Evolutionary conservation across 768 basidiomycete genomes (phyloP).

Genomic region (Hypsizygus marmoreus): DNA sequence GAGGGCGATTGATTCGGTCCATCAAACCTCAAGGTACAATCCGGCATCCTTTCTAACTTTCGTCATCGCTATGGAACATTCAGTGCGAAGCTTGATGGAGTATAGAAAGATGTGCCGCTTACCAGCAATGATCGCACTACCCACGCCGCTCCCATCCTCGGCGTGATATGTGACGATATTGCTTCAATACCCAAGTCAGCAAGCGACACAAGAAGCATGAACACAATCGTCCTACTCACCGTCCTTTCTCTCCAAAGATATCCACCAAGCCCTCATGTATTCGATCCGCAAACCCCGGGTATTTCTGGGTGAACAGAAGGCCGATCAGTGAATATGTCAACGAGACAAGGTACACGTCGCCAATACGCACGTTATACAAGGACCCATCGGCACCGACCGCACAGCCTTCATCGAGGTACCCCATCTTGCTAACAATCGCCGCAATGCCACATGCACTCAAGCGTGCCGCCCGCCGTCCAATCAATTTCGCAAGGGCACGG

Average conservation of each 20-base stretch:
- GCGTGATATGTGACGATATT: conserved; percentile 82
- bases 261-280: conserved; percentile 92
- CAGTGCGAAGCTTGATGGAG: background rate
- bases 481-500: conserved; percentile 87
- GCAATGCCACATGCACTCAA: conserved; percentile 96
- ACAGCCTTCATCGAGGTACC: conserved; percentile 89
- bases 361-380: conserved; percentile 80
- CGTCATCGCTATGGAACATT: conserved; percentile 72
- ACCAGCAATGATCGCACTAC: conserved; percentile 92
- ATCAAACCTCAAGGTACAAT: conserved; percentile 53
- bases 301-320: conserved; percentile 69
- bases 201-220: background rate
- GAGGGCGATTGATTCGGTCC: too few relatives aligned
- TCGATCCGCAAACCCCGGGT: conserved; percentile 91
- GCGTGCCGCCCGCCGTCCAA: conserved; percentile 87
- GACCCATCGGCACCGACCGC: conserved; percentile 90
- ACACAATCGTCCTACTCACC: conserved; percentile 60
- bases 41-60: conserved; percentile 75
- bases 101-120: conserved; percentile 6
- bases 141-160: conserved; percentile 92
- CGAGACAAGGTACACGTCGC: background rate
- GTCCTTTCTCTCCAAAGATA: conserved; percentile 95
- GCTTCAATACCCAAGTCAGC: conserved; percentile 28
- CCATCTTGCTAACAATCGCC: conserved; percentile 94
- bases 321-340: background rate